Evolutionary conservation across 2,329 filamentous ascomycete genomes (phyloP), one percentile per base, ranked within the genome.

Genomic region (Fusarium kyushuense): DNA sequence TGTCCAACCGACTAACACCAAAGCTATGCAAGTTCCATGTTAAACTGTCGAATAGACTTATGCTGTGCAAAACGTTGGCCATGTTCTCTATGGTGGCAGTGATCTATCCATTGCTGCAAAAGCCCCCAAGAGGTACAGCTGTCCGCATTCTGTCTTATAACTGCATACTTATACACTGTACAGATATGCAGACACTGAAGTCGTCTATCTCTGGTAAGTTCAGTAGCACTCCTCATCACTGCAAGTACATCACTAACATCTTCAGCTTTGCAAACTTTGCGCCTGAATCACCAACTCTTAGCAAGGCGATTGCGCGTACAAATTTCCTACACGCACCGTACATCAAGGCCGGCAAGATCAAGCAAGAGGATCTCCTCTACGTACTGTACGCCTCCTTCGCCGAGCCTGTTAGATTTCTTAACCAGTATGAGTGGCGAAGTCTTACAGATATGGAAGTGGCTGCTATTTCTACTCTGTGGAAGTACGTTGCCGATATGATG

Each of bases 381-480:
- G 79, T 79, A 7, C 75, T 81, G 6, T 80, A 80, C 43, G 82
- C 92, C 1, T 92, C 92, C 74, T 84, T 91, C 19, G 80, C 84
- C 1, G 89, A 93, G 74, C 90, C 91, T 1, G 77, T 86, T 30
- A 81, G 84, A 16, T 93, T 90, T 82, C 84, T 91, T 32, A 76
- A 83, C 7, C 79, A 79, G 8, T 92, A 88, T 71, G 92, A 95
- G 75, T 95, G 92, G 91, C 86, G 92, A 3, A 38, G 79, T 6
- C 76, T 92, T 23, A 90, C 84, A 17, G 86, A 90, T 1, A 82
- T 94, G 77, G 92, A 94, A 76, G 76, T 82, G 12, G 91, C 89
- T 64, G 91, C 90, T 1, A 77, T 90, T 30, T 89, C 86, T 17
- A 88, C 87, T 1, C 88, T 91, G 72, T 94, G 90, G 91, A 92